Conservation (phyloP, 805 yeast genomes). For the Phaffomyces antillensis region DNA sequence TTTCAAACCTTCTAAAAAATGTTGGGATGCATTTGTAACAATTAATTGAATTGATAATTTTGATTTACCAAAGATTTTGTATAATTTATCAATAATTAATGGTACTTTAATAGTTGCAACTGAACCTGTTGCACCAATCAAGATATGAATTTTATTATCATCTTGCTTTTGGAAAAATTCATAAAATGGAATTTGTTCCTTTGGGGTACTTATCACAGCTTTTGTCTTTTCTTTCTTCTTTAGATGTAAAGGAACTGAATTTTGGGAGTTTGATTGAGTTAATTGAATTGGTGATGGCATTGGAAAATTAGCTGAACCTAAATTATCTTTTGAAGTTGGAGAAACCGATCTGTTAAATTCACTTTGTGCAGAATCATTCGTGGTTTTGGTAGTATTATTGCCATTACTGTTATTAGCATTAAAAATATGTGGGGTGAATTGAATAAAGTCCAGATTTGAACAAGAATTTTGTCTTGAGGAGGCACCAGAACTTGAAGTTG, state of each 20-base stretch:
- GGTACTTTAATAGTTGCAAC: constrained; percentile 96
- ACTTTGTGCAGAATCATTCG: neutral
- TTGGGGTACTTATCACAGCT: constrained; percentile 48
- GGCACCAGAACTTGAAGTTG: constrained; percentile 11
- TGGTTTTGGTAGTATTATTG: neutral
- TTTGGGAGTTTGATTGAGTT: neutral
- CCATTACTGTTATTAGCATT: neutral
- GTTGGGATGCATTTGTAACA: constrained; percentile 70
- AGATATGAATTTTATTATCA: constrained; percentile 79
- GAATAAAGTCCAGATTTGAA: constrained; percentile 17
- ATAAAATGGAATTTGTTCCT: constrained; percentile 69
- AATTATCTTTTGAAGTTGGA: constrained; percentile 3
- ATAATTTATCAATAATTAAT: constrained; percentile 76
- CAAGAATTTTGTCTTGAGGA: constrained; percentile 25
- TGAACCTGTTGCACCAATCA: constrained; percentile 91
- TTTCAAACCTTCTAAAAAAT: constrained; percentile 55
- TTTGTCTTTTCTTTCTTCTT: constrained; percentile 35
- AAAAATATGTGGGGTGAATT: constrained; percentile 9
- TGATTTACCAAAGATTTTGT: constrained; percentile 67
- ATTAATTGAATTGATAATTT: constrained; percentile 79
- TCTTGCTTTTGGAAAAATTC: constrained; percentile 65
- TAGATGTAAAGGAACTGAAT: constrained; percentile 9
- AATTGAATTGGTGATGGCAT: neutral
- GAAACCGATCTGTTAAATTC: constrained; percentile 6
- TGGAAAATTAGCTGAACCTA: neutral